Percentiles rank a stretch among this genome's conserved stretches.
These are phyloP conservation scores for Monoraphidium neglectum DNA, from an alignment of 139 green algal genomes.

Conservation along the genomic window DNA sequence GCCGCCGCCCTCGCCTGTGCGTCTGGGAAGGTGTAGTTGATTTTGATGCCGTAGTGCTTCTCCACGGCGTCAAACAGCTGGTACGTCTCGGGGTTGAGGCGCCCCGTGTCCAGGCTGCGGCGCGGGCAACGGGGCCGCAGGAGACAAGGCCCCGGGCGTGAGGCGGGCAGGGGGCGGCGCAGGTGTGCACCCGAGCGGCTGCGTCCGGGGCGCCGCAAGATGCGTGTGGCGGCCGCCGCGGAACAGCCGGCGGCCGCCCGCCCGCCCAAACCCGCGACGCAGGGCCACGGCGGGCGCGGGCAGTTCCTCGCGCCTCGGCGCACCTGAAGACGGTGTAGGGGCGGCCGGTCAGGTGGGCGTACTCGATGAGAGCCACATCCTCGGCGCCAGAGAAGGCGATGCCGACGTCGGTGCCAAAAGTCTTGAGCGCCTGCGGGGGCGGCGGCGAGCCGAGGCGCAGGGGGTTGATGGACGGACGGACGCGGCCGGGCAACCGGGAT, in stretches of 20 bases:
- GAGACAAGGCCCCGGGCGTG: no score
- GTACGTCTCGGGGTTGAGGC: conserved; percentile 99
- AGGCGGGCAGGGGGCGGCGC: no score
- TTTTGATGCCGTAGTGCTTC: conserved; percentile 97
- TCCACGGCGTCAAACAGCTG: conserved; percentile 91
- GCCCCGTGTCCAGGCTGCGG: conserved; percentile 92
- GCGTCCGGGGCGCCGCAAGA: no score
- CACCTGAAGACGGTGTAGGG: conserved; percentile 96
- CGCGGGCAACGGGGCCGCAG: not conserved
- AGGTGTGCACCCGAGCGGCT: no score
- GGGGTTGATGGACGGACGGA: no score
- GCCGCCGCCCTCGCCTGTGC: conserved; percentile 36
- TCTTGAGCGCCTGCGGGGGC: conserved; percentile 78
- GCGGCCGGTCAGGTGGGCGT: conserved; percentile 93
- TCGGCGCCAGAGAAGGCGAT: conserved; percentile 97
- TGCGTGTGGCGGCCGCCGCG: no score
- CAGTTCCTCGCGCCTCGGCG: not conserved
- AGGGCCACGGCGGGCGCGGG: not conserved
- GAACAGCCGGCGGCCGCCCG: no score
- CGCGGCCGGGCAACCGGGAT: not conserved
- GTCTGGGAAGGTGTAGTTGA: conserved; percentile 99
- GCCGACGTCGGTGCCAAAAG: conserved; percentile 85
- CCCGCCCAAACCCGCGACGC: no score
- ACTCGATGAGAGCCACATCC: conserved; percentile 98
- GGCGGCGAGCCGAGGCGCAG: not conserved